phyloP scores from a whole-genome alignment of 306 rosid species.

The peach (Prunus persica) region Prunus_persica_NCBIv2 NC_034016.1:13171001-13171500 shows the following conservation, averaged over 20 bases:
- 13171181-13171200: slow-evolving; percentile 87
- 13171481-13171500: too few relatives aligned
- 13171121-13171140: background rate
- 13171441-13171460: background rate
- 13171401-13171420: slow-evolving; percentile 4
- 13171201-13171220: slow-evolving; percentile 78
- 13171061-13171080: background rate
- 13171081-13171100: slow-evolving; percentile 9
- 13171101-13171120: slow-evolving; percentile 2
- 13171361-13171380: slow-evolving; percentile 93
- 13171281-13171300: slow-evolving; percentile 96
- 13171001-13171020: slow-evolving; percentile 33
- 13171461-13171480: too few relatives aligned
- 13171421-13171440: background rate
- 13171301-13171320: slow-evolving; percentile 85
- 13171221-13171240: slow-evolving; percentile 86
- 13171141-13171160: slow-evolving; percentile 12
- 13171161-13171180: slow-evolving; percentile 70
- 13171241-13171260: slow-evolving; percentile 98
- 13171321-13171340: slow-evolving; percentile 97
- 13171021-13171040: slow-evolving; percentile 5
- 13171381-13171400: slow-evolving; percentile 90
- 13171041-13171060: slow-evolving; percentile 1
- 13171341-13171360: slow-evolving; percentile 85
- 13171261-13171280: slow-evolving; percentile 98